These are phyloP conservation scores for Davidsoniella eucalypti DNA, from an alignment of 2,329 filamentous ascomycete genomes.

Conservation along the genomic window DNA sequence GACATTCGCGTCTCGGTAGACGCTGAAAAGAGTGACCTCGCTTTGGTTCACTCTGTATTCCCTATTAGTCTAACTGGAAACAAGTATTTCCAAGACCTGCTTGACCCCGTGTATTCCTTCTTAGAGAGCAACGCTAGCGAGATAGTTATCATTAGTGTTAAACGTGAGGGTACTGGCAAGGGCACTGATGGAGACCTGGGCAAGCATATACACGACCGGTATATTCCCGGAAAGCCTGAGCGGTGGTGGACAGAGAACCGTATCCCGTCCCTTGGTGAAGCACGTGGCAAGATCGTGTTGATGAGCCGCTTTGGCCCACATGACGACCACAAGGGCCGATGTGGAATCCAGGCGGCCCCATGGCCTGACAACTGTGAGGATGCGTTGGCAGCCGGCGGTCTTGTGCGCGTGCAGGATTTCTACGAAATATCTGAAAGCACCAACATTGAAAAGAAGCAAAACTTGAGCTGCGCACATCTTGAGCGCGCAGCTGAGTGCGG, in stretches of 20 bases:
- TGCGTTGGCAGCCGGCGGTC: constrained; percentile 49
- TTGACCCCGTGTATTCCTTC: constrained; percentile 57
- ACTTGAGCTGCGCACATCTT: constrained; percentile 56
- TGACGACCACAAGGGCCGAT: constrained; percentile 29
- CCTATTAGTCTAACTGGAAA: constrained; percentile 69
- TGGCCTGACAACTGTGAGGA: constrained; percentile 88
- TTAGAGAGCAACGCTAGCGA: constrained; percentile 64
- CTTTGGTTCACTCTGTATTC: constrained; percentile 81
- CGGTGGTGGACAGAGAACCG: constrained; percentile 66
- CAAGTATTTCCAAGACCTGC: constrained; percentile 61
- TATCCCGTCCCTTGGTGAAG: constrained; percentile 64
- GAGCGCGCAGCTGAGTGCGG: constrained; percentile 44
- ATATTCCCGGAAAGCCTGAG: constrained; percentile 37
- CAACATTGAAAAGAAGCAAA: constrained; percentile 68
- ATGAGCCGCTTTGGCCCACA: constrained; percentile 63
- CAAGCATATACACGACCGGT: constrained; percentile 55
- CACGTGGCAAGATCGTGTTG: constrained; percentile 67
- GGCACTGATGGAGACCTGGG: constrained; percentile 66
- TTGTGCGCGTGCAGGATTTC: constrained; percentile 82
- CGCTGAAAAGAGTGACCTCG: constrained; percentile 44
- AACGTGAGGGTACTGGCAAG: constrained; percentile 74
- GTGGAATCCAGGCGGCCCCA: constrained; percentile 42
- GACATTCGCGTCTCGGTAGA: constrained; percentile 59
- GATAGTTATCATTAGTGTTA: constrained; percentile 70
- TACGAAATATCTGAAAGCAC: constrained; percentile 67